These are phyloP conservation scores for Gamarada debralockiae DNA, from an alignment of 495 filamentous ascomycete genomes.

Conservation along the genomic window DNA sequence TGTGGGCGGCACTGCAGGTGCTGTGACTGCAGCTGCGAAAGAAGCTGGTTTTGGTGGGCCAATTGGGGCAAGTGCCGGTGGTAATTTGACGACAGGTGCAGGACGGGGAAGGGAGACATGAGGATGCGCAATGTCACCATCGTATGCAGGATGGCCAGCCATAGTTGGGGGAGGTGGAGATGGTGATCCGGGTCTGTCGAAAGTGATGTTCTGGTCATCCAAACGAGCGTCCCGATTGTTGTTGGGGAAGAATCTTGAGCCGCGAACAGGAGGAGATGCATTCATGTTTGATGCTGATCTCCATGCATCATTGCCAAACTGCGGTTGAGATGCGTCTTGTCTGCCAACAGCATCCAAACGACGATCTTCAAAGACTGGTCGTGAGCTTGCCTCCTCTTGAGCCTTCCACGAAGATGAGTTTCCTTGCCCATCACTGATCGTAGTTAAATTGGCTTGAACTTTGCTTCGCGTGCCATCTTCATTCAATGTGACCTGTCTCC, in stretches of 20 bases:
- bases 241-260: slow-evolving; percentile 70
- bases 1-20: slow-evolving; percentile 28
- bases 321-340: slow-evolving; percentile 32
- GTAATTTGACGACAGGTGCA: slow-evolving; percentile 67
- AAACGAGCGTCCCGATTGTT: slow-evolving; percentile 35
- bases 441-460: slow-evolving; percentile 1
- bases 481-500: slow-evolving; percentile 50
- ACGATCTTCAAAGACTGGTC: slow-evolving; percentile 17
- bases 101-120: slow-evolving; percentile 65
- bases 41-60: slow-evolving; percentile 40
- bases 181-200: slow-evolving; percentile 34
- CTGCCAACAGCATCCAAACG: slow-evolving; percentile 7
- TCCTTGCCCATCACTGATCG: slow-evolving; percentile 1
- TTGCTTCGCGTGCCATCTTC: slow-evolving; percentile 24
- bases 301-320: slow-evolving; percentile 60
- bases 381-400: slow-evolving; percentile 10
- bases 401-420: not conserved
- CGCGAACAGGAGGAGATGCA: slow-evolving; percentile 29
- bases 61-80: slow-evolving; percentile 46
- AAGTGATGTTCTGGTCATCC: slow-evolving; percentile 16
- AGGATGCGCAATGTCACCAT: slow-evolving; percentile 58
- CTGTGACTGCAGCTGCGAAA: slow-evolving; percentile 53
- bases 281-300: slow-evolving; percentile 21
- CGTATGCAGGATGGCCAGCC: slow-evolving; percentile 65
- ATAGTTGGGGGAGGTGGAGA: slow-evolving; percentile 76